phyloP scores from a whole-genome alignment of 2,329 filamentous ascomycete species.

The Sarocladium oryzae region DNA sequence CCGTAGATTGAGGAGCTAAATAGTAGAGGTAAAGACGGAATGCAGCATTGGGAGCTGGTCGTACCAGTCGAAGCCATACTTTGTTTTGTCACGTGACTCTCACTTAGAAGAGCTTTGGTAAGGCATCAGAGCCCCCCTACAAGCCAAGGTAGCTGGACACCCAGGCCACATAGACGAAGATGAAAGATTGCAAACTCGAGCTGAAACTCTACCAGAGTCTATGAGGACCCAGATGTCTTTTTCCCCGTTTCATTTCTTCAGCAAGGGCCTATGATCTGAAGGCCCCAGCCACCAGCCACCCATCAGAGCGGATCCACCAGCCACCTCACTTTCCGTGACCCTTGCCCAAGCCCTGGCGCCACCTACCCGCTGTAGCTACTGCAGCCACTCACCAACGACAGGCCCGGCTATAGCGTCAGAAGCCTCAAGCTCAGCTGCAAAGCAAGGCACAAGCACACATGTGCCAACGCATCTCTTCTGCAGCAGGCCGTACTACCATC shows the following conservation, averaged over 20 bases:
- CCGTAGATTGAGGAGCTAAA: too few relatives aligned
- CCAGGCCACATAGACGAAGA: too few relatives aligned
- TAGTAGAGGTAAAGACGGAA: too few relatives aligned
- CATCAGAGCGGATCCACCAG: conserved; percentile 6
- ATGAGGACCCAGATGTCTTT: too few relatives aligned
- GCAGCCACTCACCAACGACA: not conserved
- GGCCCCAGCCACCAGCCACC: conserved; percentile 2
- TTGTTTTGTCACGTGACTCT: too few relatives aligned
- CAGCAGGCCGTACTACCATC: not conserved
- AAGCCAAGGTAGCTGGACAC: too few relatives aligned
- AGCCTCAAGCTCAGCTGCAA: not conserved
- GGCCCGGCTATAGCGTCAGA: not conserved
- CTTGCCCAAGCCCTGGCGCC: not conserved
- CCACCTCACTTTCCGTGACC: conserved; percentile 9
- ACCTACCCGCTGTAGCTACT: not conserved
- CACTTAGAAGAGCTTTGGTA: too few relatives aligned
- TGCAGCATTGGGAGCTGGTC: too few relatives aligned
- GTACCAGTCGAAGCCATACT: too few relatives aligned
- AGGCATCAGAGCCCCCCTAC: too few relatives aligned
- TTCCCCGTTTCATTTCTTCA: not conserved
- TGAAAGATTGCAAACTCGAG: too few relatives aligned
- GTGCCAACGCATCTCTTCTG: conserved; percentile 8
- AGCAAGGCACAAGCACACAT: not conserved
- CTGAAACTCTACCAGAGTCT: too few relatives aligned
- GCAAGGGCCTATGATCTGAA: not conserved